Base-by-base conservation (phyloP, 352 stramenopile genomes). In the Phytophthora gonapodyides region DNA sequence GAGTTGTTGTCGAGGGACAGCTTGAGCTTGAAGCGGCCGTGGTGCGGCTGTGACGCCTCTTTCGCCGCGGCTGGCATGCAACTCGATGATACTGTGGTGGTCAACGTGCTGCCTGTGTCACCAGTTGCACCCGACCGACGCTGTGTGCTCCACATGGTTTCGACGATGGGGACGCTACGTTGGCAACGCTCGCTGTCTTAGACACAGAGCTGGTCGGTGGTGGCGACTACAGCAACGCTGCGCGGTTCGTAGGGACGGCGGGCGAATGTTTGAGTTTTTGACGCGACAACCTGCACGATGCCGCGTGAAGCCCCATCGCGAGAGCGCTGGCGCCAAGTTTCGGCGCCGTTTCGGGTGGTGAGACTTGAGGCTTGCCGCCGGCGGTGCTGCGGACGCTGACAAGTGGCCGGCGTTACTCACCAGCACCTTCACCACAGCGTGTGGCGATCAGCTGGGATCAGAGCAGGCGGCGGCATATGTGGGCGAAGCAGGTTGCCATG, bases 171-270 rank as follows among this genome's bases (percentile, higher is more conserved):
- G n/a, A 27, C 51, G 36, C 54, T 54, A 58, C 64, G 52, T 85
- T 76, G 45, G 80, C 84, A 43, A 76, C 55, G 16, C 50, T 43
- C 19, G 83, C 59, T 19, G 61, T 69, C n/a, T 52, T 61, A 9
- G 71, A 27, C 63, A 27, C 49, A 53, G n/a, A 16, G 24, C 34
- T 8, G 40, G 51, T 15, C 13, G 38, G 31, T 33, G 27, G 35
- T 24, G 45, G 33, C 50, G 41, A 55, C 40, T 55, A 66, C 50
- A 66, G 42, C 13, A 35, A 56, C 44, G 30, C 43, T 48, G 36
- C 44, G 15, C 24, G 24, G 24, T 43, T 30, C 40, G 44, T 37
- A 49, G n/a, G 48, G 52, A 55, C 54, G 37, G 24, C 42, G 31
- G 40, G 38, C 17, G 44, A 63, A 63, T 58, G 7, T 63, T 67